These are phyloP conservation scores for Sugiyamaella marilandica DNA, from an alignment of 805 yeast genomes.

Conservation along the genomic window DNA sequence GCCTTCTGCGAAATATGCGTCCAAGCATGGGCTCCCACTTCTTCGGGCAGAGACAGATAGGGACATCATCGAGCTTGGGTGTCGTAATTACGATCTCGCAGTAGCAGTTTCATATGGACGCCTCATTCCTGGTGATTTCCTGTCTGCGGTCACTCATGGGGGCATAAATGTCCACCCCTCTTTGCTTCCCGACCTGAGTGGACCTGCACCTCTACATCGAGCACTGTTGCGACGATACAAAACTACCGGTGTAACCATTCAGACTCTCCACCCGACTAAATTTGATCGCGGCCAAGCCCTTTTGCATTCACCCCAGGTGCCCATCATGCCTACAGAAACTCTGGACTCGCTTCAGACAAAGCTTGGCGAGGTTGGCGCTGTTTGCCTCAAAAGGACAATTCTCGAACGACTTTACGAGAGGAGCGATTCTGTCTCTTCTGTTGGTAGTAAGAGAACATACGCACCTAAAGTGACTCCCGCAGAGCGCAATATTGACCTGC, in stretches of 20 bases:
- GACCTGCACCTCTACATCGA: slow-evolving; percentile 85
- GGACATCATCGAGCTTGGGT: slow-evolving; percentile 20
- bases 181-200: slow-evolving; percentile 69
- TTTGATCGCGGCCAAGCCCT: slow-evolving; percentile 79
- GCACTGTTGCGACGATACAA: slow-evolving; percentile 61
- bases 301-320: slow-evolving; percentile 46
- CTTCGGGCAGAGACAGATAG: slow-evolving; percentile 20
- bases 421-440: slow-evolving; percentile 2
- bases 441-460: slow-evolving; percentile 39
- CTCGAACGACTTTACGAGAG: slow-evolving; percentile 29
- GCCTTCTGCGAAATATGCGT: slow-evolving; percentile 35
- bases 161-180: slow-evolving; percentile 95
- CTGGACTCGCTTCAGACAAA: slow-evolving; percentile 42
- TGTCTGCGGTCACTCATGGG: slow-evolving; percentile 47
- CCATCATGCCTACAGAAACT: slow-evolving; percentile 43
- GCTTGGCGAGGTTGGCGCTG: slow-evolving; percentile 60
- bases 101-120: slow-evolving; percentile 92
- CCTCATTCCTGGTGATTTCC: slow-evolving; percentile 62
- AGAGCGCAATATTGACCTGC: slow-evolving; percentile 49
- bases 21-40: slow-evolving; percentile 12
- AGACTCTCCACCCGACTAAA: slow-evolving; percentile 79
- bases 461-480: slow-evolving; percentile 52
- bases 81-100: slow-evolving; percentile 50
- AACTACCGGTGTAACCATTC: slow-evolving; percentile 79
- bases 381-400: slow-evolving; percentile 46